Conservation (phyloP, 2,329 filamentous ascomycete genomes). For the Paracoccidioides lutzii region DNA sequence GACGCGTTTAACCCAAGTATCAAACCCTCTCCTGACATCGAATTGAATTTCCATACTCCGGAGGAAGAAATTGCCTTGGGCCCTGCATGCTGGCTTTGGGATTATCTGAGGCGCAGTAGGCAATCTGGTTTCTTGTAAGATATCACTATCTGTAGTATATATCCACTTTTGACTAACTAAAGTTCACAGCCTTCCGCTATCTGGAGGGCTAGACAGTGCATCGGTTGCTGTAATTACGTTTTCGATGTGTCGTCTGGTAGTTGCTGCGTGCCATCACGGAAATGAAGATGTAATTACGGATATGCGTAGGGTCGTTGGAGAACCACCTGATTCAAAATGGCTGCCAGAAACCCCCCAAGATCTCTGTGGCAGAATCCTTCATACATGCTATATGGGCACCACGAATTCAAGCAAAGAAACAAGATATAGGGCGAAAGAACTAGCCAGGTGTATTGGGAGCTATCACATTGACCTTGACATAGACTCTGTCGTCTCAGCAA, state of each 20-base stretch:
- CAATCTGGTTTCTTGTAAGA: slow-evolving; percentile 2
- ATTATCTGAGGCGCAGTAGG: slow-evolving; percentile 19
- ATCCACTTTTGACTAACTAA: slow-evolving; percentile 7
- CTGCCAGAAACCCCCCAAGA: slow-evolving; percentile 45
- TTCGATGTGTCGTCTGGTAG: slow-evolving; percentile 22
- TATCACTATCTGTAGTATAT: neutral
- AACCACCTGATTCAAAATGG: slow-evolving; percentile 18
- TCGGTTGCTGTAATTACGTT: slow-evolving; percentile 21
- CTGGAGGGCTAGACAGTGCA: slow-evolving; percentile 23
- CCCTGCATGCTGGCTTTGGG: slow-evolving; percentile 19
- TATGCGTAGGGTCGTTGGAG: slow-evolving; percentile 25
- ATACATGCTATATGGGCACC: slow-evolving; percentile 56
- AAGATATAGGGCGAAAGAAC: slow-evolving; percentile 47
- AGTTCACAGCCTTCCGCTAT: slow-evolving; percentile 23
- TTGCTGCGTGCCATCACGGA: slow-evolving; percentile 15
- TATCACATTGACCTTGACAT: slow-evolving; percentile 63
- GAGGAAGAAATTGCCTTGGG: slow-evolving; percentile 19
- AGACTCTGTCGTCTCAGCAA: slow-evolving; percentile 44
- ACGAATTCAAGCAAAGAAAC: slow-evolving; percentile 55
- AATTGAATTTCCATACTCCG: slow-evolving; percentile 12
- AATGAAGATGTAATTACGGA: slow-evolving; percentile 18
- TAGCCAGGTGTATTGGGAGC: slow-evolving; percentile 47
- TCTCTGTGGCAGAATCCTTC: slow-evolving; percentile 44
- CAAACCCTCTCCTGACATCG: slow-evolving; percentile 10
- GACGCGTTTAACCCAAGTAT: slow-evolving; percentile 9